Base-by-base conservation (phyloP, 805 yeast species). In the Kurtzmaniella cleridarum region DNA sequence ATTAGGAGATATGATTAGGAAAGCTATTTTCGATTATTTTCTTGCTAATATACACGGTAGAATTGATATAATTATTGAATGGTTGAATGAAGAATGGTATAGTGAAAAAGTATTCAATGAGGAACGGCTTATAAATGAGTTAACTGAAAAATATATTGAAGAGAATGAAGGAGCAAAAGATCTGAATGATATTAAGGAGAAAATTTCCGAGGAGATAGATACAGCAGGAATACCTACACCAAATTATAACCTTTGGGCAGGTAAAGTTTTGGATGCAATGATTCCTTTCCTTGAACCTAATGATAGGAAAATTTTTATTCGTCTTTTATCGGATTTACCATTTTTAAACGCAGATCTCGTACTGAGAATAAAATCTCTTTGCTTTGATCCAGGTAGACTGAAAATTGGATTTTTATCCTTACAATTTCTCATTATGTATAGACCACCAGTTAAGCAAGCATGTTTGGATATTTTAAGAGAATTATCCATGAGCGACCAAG, bases 41-140 rank as follows among this genome's bases (percentile, higher is more conserved):
- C 68, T 86, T 50, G 80, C 73, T 9, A 86, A 84, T 53, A 79
- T 90, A 49, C 83, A 83, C 40, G 69, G 67, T 8, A 68, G 91
- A 27, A 71, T 90, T 10, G 95, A 86, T 42, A 62, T 82, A 27
- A 79, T 88, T 14, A 79, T 91, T 29, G 89, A 84, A 45, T 93
- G 99, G 99, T 64, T 93, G 40, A 90, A 84, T 51, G 98, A 93
- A 61, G 98, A 93, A 59, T 93, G 96, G 95, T 81, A 78, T 62
- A 68, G 77, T 35, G 85, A 81, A 52, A 63, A 53, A 41, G 73
- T 74, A 3, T 50, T 53, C 35, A 60, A 59, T 41, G 71, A 67
- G 43, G 64, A 47, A 43, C 47, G 43, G 20, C 39, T 54, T 27
- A 42, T 42, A 47, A 55, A 50, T 6, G 49, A 42, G 20, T 47